Conservation (phyloP, 108 stramenopile species). For the Pseudonitzschia multiseries region DNA sequence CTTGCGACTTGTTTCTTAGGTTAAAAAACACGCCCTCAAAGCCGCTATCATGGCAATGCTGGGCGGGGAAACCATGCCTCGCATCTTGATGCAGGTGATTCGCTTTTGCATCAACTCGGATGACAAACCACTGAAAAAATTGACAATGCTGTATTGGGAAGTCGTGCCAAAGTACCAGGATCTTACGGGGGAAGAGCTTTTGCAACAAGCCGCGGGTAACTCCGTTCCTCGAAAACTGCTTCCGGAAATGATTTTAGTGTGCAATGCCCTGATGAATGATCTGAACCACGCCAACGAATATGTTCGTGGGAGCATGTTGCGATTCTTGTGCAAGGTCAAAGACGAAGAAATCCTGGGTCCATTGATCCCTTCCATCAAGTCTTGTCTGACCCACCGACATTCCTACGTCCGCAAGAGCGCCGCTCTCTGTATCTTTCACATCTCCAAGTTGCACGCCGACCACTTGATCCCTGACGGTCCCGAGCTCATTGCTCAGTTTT, state of each 20-base stretch:
- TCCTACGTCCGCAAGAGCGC: slow-evolving; percentile 98
- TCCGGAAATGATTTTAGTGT: slow-evolving; percentile 98
- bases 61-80: slow-evolving; percentile 95
- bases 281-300: slow-evolving; percentile 99
- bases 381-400: slow-evolving; percentile 95
- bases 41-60: slow-evolving; percentile 98
- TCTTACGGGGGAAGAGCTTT: slow-evolving; percentile 70
- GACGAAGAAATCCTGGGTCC: slow-evolving; percentile 98
- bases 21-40: slow-evolving; percentile 92
- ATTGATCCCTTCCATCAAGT: slow-evolving; percentile 92
- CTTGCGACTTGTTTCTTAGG: slow-evolving; percentile 31
- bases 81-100: slow-evolving; percentile 98
- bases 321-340: slow-evolving; percentile 97
- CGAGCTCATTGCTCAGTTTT: slow-evolving; percentile 90
- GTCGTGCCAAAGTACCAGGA: slow-evolving; percentile 96
- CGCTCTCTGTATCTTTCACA: slow-evolving; percentile 92
- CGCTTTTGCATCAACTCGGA: slow-evolving; percentile 98
- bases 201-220: slow-evolving; percentile 72
- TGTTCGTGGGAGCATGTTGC: slow-evolving; percentile 97
- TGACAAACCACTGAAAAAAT: slow-evolving; percentile 98
- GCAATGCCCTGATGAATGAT: slow-evolving; percentile 98
- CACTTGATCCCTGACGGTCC: slow-evolving; percentile 95
- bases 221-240: slow-evolving; percentile 87
- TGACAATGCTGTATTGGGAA: slow-evolving; percentile 99
- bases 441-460: slow-evolving; percentile 88